Base-by-base conservation (phyloP, 371 early-diverging fungal genomes). In the Mortierella sp. region DNA sequence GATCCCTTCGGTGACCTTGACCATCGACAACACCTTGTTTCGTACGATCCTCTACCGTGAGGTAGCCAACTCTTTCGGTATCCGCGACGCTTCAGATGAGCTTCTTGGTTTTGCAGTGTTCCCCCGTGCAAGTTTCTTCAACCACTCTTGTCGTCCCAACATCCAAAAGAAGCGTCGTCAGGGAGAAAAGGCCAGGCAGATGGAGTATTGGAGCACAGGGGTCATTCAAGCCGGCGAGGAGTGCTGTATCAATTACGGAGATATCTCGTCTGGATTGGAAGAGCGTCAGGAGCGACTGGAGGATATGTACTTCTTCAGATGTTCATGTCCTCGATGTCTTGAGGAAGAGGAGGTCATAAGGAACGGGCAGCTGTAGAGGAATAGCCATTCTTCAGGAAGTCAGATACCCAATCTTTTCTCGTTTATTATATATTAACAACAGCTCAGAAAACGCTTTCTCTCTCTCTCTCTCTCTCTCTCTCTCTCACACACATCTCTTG, bases 141-240 rank as follows among this genome's bases (percentile, higher is more conserved):
- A 94, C 66, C 94, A 93, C 69, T 84, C 92, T 0, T 94, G 95
- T 59, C 80, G 82, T 15, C 91, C 93, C 3, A 92, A 91, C 50
- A 79, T 92, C 17, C 79, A 61, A 57, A 93, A 86, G 72, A 41
- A 50, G 53, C 44, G 61, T 21, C 68, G 61, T 5, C 54, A 54
- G 24, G 59, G 60, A 2, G 26, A 32, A 9, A 34, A 24, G 12
- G 81, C 69, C 0, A 80, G 87, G 5, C 50, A 72, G 15, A 85
- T 93, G 81, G 79, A 76, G 9, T 93, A 92, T 70, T 81, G 86
- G 60, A 85, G 89, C 15, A 70, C 79, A 24, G 55, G 64, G 0
- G 78, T 70, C 50, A 84, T 92, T 37, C 54, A 65, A 19, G 54
- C 66, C 15, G 90, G 86, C 2, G 86, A 91, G 32, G 93, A 93